phyloP scores from a whole-genome alignment of 2,329 filamentous ascomycete species.

The Venturia nashicola region DNA sequence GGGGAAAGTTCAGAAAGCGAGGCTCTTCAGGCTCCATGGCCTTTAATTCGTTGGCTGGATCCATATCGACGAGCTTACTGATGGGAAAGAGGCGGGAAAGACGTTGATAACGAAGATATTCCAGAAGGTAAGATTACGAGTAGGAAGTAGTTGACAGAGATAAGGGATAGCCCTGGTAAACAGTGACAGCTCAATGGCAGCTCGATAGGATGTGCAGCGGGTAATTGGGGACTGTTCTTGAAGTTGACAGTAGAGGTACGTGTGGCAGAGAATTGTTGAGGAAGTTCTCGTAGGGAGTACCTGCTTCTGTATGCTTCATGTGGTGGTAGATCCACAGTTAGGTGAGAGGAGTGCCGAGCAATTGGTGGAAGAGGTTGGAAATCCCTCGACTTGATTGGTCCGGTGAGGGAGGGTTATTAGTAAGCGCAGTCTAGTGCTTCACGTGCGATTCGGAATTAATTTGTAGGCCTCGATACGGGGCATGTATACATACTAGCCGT shows the following conservation, averaged over 20 bases:
- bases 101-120: not conserved
- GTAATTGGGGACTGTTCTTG: not conserved
- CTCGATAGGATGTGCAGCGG: not conserved
- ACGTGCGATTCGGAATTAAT: not conserved
- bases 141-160: not conserved
- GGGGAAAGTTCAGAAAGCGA: constrained; percentile 44
- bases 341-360: not conserved
- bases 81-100: not conserved
- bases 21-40: constrained; percentile 13
- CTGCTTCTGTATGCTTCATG: not conserved
- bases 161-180: not conserved
- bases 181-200: too few species aligned
- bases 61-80: constrained; percentile 16
- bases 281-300: too few species aligned
- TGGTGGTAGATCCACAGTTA: not conserved
- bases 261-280: too few species aligned
- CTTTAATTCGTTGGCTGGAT: constrained; percentile 23
- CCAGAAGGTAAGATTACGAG: not conserved
- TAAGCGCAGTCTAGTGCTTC: not conserved
- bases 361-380: not conserved
- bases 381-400: not conserved
- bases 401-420: too few species aligned
- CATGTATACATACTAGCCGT: too few species aligned
- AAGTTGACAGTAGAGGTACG: too few species aligned
- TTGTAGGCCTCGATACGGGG: not conserved